A percentile compares a stretch with the other conserved stretches of the same genome.
Conservation (phyloP, 768 basidiomycete species). For the Termitomyces sp. region DNA sequence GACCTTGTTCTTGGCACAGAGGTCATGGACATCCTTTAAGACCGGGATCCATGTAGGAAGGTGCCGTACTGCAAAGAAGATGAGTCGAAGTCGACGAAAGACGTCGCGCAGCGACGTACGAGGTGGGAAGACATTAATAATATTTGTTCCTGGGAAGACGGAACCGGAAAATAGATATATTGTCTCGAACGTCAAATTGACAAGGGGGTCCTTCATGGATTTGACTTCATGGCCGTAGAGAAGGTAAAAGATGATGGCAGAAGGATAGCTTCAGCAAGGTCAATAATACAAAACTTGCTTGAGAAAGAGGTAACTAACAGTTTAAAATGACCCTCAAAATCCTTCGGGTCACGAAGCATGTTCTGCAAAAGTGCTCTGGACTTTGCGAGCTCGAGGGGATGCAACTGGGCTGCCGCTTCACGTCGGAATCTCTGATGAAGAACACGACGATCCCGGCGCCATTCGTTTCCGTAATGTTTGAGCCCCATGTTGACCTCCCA, state of each 20-base stretch:
- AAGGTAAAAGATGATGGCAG: slow-evolving; percentile 9
- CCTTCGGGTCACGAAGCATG: slow-evolving; percentile 1
- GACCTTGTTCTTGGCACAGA: too few species aligned
- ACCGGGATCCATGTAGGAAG: too few species aligned
- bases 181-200: slow-evolving; percentile 7
- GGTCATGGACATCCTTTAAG: too few species aligned
- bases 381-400: slow-evolving; percentile 6
- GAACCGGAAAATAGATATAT: slow-evolving; percentile 8
- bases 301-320: neutral
- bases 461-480: slow-evolving; percentile 7
- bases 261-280: slow-evolving; percentile 1
- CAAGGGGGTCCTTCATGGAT: slow-evolving; percentile 7
- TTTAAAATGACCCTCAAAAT: slow-evolving; percentile 7
- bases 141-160: slow-evolving; percentile 9
- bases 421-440: slow-evolving; percentile 8
- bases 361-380: slow-evolving; percentile 5
- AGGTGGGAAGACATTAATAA: slow-evolving; percentile 3
- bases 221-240: slow-evolving; percentile 8
- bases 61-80: too few species aligned
- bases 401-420: slow-evolving; percentile 3
- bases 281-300: too few species aligned
- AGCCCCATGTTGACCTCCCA: slow-evolving; percentile 10
- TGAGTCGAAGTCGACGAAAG: too few species aligned
- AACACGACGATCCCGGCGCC: slow-evolving; percentile 6
- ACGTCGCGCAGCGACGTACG: too few species aligned